Percentiles rank a stretch among this genome's conserved stretches.
phyloP scores from a whole-genome alignment of 495 filamentous ascomycete genomes.

The Paragyromitra xinjiangensis region DNA sequence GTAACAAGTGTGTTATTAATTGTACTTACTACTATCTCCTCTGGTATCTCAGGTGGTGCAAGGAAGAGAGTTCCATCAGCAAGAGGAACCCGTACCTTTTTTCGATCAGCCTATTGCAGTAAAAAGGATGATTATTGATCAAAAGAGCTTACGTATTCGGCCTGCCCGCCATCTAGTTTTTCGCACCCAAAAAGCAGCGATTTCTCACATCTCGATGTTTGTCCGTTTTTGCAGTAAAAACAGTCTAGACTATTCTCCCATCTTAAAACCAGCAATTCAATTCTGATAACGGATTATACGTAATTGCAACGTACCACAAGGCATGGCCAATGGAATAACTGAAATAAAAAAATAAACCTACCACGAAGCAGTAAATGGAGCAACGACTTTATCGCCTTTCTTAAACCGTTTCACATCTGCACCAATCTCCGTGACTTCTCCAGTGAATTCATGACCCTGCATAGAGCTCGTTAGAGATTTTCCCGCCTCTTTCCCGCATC shows the following conservation, averaged over 20 bases:
- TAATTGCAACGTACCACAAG: constrained; percentile 71
- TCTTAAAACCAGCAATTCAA: neutral
- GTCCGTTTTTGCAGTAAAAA: constrained; percentile 88
- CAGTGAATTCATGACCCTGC: constrained; percentile 84
- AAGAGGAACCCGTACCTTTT: constrained; percentile 73
- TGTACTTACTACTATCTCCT: constrained; percentile 68
- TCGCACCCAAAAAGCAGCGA: constrained; percentile 77
- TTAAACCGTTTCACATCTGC: constrained; percentile 72
- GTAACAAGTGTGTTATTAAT: neutral
- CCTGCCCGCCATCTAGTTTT: constrained; percentile 83
- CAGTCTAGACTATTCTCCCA: constrained; percentile 71
- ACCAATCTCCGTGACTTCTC: constrained; percentile 74
- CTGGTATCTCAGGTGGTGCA: constrained; percentile 76
- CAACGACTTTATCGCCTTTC: constrained; percentile 80
- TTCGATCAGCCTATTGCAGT: constrained; percentile 54
- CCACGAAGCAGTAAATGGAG: constrained; percentile 89
- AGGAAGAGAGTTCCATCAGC: constrained; percentile 84
- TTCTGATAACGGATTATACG: neutral
- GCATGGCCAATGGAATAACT: constrained; percentile 52
- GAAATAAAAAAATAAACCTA: constrained; percentile 59
- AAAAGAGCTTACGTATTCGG: constrained; percentile 70
- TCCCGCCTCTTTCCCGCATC: neutral
- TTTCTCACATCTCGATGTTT: constrained; percentile 83
- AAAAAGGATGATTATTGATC: constrained; percentile 45
- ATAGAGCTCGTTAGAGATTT: constrained; percentile 15